Evolutionary conservation across 192 early-diverging fungal genomes (phyloP), one percentile per base, ranked within the genome.

Genomic region (Backusella psychrophila): DNA sequence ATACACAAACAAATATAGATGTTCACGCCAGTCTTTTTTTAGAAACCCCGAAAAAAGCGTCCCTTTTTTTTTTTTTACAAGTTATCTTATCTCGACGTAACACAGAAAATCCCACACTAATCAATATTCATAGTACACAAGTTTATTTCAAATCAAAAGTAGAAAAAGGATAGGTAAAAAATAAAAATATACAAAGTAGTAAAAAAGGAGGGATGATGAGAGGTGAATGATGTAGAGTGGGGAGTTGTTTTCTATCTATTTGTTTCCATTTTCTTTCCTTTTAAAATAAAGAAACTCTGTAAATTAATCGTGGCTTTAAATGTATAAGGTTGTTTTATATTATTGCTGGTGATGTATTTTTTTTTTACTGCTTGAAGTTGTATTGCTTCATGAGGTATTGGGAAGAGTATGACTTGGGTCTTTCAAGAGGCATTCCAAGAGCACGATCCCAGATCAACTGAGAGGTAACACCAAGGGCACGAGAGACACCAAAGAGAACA

Each of bases 371-470:
- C 39, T 72, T 53, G 76, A 88, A 85, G 36, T 80, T 90, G 83
- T 94, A 93, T 92, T 96, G 95, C 86, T 95, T 94, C 87, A 91
- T 92, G 81, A 98, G 89, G 78, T 89, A 76, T 73, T 90, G 93
- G 75, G 95, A 96, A 73, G 91, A 93, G 87, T 94, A 94, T 23
- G 93, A 95, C 90, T 98, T 98, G 78, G 96, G 95, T 75, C 96
- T 90, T 89, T 96, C 96, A 66, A 98, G 78, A 97, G 96, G 95
- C 85, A 99, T 90, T 68, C 98, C 96, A 68, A 98, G 92, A 75
- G 94, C 95, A 82, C 98, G 93, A 89, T 96, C 96, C 98, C 98
- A 99, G 89, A 97, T 94, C 77, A 97, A 89, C 82, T 96, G 95
- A 71, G 94, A 86, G 77, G 96, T 91, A 78, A 96, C 97, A 86